phyloP scores from a whole-genome alignment of 1,284 basidiomycete species.

The Neonothopanus nambi region DNA sequence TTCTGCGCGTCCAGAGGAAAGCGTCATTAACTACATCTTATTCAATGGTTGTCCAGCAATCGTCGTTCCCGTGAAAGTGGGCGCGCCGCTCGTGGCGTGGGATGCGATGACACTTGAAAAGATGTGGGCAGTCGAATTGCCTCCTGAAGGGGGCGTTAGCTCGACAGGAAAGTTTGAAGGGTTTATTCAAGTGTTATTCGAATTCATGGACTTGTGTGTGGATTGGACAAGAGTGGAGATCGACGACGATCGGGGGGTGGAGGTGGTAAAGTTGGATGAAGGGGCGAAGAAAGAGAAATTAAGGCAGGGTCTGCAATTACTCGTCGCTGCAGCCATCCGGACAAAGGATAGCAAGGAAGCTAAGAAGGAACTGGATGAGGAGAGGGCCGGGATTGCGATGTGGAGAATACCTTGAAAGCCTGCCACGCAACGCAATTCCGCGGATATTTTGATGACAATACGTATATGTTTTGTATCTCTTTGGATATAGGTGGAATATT shows the following conservation, averaged over 20 bases:
- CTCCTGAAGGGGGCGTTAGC: conserved; percentile 35
- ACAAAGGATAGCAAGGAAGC: conserved; percentile 56
- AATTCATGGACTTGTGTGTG: conserved; percentile 60
- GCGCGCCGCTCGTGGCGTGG: conserved; percentile 64
- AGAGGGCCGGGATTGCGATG: conserved; percentile 59
- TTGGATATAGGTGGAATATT: too few relatives aligned
- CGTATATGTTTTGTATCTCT: too few relatives aligned
- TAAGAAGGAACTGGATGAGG: conserved; percentile 55
- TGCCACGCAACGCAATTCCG: too few relatives aligned
- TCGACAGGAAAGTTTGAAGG: conserved; percentile 47
- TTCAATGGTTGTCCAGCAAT: conserved; percentile 62
- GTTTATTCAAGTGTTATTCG: conserved; percentile 52
- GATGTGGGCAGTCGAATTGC: conserved; percentile 52
- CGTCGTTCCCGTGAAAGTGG: conserved; percentile 57
- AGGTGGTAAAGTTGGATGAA: conserved; percentile 12
- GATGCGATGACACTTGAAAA: conserved; percentile 58
- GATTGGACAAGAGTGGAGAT: conserved; percentile 56
- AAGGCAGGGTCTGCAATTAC: conserved; percentile 46
- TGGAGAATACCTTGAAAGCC: conserved; percentile 54
- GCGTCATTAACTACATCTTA: conserved; percentile 60
- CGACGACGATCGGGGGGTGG: conserved; percentile 20
- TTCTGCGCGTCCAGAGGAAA: conserved; percentile 57
- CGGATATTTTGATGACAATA: too few relatives aligned
- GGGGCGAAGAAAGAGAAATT: conserved; percentile 21
- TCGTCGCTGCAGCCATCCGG: conserved; percentile 55